Percentiles rank a stretch among this genome's conserved stretches.
phyloP scores from a whole-genome alignment of 1,139 yeast species.

The Citeromyces hawaiiensis region DNA sequence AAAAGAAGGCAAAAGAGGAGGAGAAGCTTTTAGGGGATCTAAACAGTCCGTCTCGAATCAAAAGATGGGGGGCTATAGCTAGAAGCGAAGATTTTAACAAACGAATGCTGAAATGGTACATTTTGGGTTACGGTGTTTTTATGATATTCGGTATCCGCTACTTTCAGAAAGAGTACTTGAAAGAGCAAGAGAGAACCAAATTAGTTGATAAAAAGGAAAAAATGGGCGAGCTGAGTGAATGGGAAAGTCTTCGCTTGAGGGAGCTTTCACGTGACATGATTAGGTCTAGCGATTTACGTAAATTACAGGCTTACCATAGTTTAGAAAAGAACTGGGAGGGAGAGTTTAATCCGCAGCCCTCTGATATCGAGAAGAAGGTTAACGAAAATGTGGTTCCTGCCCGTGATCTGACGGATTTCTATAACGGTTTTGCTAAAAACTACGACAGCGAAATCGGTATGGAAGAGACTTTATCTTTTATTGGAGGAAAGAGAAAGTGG shows the following conservation, averaged over 20 bases:
- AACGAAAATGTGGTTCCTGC: constrained; percentile 37
- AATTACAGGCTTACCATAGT: constrained; percentile 27
- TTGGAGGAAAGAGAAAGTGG: constrained; percentile 80
- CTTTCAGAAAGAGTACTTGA: constrained; percentile 52
- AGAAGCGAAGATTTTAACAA: constrained; percentile 29
- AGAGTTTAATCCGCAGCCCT: constrained; percentile 17
- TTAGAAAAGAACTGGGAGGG: constrained; percentile 29
- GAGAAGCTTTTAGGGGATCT: constrained; percentile 15
- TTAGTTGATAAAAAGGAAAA: constrained; percentile 28
- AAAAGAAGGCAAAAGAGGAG: constrained; percentile 13
- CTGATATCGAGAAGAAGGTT: constrained; percentile 23
- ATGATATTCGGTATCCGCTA: constrained; percentile 48
- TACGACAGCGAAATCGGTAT: constrained; percentile 76
- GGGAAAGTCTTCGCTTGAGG: constrained; percentile 48
- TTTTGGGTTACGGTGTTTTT: constrained; percentile 43
- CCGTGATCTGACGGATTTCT: constrained; percentile 73
- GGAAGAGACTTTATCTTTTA: constrained; percentile 74
- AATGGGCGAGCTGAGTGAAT: constrained; percentile 38
- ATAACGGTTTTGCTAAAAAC: constrained; percentile 63
- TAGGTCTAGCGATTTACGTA: constrained; percentile 27
- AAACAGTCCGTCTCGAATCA: constrained; percentile 15
- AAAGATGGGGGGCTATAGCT: constrained; percentile 30
- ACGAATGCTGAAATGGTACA: constrained; percentile 36
- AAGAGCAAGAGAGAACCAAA: constrained; percentile 46
- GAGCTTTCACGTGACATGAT: constrained; percentile 28